Conservation (phyloP, 2,329 filamentous ascomycete genomes). For the Juglanconis oblonga region DNA sequence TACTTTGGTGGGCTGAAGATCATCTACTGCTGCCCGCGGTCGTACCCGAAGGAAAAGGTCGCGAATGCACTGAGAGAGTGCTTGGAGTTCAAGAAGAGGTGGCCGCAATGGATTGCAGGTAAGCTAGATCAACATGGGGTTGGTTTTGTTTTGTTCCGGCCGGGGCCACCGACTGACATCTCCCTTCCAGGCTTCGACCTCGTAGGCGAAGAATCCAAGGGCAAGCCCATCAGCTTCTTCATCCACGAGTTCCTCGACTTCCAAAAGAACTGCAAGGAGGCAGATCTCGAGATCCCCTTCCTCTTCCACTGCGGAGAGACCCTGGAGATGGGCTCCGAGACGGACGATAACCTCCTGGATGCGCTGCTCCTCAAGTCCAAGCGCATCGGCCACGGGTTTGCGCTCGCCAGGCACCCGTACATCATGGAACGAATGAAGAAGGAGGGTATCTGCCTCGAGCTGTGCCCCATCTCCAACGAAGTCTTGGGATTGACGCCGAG, state of each 20-base stretch:
- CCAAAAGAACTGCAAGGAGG: conserved; percentile 39
- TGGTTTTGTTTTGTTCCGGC: no score
- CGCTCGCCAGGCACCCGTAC: conserved; percentile 62
- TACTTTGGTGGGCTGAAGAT: conserved; percentile 57
- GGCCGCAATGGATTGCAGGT: conserved; percentile 47
- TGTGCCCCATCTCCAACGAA: conserved; percentile 77
- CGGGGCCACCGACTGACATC: background rate
- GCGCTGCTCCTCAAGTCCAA: conserved; percentile 63
- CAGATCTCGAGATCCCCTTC: conserved; percentile 32
- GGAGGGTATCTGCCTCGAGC: conserved; percentile 66
- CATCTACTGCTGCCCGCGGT: conserved; percentile 59
- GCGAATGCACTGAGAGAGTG: conserved; percentile 49
- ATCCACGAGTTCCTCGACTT: conserved; percentile 49
- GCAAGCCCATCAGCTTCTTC: conserved; percentile 48
- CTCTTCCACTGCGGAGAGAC: conserved; percentile 59
- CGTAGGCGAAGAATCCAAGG: conserved; percentile 56
- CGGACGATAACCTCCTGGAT: conserved; percentile 67
- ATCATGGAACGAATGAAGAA: conserved; percentile 65
- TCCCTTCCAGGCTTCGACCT: conserved; percentile 50
- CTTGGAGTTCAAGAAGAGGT: conserved; percentile 49
- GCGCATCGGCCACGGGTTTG: conserved; percentile 73
- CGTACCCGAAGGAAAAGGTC: conserved; percentile 46
- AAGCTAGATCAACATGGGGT: background rate
- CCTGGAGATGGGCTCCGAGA: conserved; percentile 60
- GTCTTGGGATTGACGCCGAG: conserved; percentile 66